These are phyloP conservation scores for Allium fistulosum DNA, from an alignment of 106 monocot species.

Conservation along the genomic window DNA sequence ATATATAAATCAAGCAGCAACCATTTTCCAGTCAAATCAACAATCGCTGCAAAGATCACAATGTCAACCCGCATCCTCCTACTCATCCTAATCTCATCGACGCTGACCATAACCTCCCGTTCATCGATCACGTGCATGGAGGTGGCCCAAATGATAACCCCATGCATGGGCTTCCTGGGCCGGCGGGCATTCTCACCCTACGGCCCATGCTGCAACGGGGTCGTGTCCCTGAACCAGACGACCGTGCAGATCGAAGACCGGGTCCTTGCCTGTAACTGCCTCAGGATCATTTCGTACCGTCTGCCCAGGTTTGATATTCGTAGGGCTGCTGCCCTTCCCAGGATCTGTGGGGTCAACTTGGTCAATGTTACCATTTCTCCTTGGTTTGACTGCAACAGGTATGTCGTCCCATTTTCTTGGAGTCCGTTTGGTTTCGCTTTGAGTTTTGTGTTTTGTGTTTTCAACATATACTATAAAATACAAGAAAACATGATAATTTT, in stretches of 20 bases:
- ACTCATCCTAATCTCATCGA: too few species aligned
- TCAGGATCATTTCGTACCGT: slow-evolving; percentile 5
- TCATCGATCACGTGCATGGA: neutral
- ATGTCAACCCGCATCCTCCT: too few species aligned
- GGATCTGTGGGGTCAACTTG: slow-evolving; percentile 3
- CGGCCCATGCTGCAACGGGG: slow-evolving; percentile 5
- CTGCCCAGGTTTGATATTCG: slow-evolving; percentile 1
- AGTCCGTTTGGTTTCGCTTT: too few species aligned
- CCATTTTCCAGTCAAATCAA: too few species aligned
- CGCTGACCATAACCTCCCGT: too few species aligned
- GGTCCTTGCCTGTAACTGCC: slow-evolving; percentile 5
- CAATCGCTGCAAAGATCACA: too few species aligned
- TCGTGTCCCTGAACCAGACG: slow-evolving; percentile 1
- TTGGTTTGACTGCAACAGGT: slow-evolving; percentile 7
- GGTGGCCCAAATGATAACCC: slow-evolving; percentile 7
- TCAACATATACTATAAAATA: too few species aligned
- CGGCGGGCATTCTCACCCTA: neutral
- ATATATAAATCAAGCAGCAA: too few species aligned
- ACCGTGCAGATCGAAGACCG: neutral
- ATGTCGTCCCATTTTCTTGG: too few species aligned
- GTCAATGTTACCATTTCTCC: slow-evolving; percentile 15
- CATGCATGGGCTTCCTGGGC: slow-evolving; percentile 5
- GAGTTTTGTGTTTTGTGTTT: too few species aligned
- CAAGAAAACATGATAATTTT: too few species aligned
- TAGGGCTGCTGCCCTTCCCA: slow-evolving; percentile 4